Percentiles rank a stretch among this genome's conserved stretches.
These are phyloP conservation scores for Pugionium cornutum DNA, from an alignment of 345 rosid species.

Conservation along the genomic window DNA sequence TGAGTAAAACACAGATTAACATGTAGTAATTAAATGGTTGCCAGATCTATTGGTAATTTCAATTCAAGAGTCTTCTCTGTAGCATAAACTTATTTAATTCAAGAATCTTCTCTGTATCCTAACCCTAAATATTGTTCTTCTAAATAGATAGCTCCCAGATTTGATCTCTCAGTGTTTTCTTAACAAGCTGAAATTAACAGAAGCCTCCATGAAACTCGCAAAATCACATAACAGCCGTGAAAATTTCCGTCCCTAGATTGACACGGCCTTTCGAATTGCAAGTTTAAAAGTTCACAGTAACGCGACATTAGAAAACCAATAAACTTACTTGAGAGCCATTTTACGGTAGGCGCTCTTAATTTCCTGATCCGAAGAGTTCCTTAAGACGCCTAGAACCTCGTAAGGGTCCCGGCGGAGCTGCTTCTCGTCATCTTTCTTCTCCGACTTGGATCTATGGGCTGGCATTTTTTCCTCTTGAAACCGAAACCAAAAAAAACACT, in stretches of 20 bases:
- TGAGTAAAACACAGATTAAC: too few species aligned
- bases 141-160: neutral
- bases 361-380: slow-evolving; percentile 88
- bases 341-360: slow-evolving; percentile 86
- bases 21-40: too few species aligned
- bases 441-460: slow-evolving; percentile 66
- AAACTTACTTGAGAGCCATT: slow-evolving; percentile 88
- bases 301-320: slow-evolving; percentile 1
- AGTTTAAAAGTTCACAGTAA: neutral
- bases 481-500: slow-evolving; percentile 10
- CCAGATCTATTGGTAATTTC: neutral
- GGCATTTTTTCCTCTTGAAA: slow-evolving; percentile 47
- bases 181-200: neutral
- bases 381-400: slow-evolving; percentile 76
- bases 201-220: neutral
- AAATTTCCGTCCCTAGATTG: neutral
- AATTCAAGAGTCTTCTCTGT: neutral
- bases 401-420: slow-evolving; percentile 90
- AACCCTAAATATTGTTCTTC: slow-evolving; percentile 22
- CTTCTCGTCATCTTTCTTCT: slow-evolving; percentile 62
- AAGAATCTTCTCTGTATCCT: slow-evolving; percentile 6
- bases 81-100: slow-evolving; percentile 9
- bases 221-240: neutral
- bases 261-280: neutral
- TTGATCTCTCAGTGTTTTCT: neutral